Evolutionary conservation across 164 flowering plant genomes (phyloP), one percentile per base, ranked within the genome.

Genomic region (Paratinospora sagittata): DNA sequence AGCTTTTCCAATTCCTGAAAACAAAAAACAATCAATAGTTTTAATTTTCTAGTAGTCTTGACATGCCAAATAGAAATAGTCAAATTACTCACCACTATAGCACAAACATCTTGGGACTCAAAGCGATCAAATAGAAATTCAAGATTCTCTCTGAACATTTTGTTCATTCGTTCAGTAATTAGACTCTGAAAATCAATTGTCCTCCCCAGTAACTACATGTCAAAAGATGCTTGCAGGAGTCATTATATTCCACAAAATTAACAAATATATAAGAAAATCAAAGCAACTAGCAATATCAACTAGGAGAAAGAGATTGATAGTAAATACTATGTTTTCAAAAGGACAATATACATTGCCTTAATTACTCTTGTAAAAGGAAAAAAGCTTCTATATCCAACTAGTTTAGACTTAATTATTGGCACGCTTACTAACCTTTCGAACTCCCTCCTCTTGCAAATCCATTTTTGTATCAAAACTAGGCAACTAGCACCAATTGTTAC

Each of bases 61-160:
- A 68, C 16, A 24, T 9, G 1, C 63, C 27, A 68, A 55, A 63
- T 65, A 67, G 17, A 67, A 63, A 43, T 27, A 63, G 63, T 21
- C 17, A 24, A 66, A 57, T 30, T 49, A 77, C 86, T 83, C 79
- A 93, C 99, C 87, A 96, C 99, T 37, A 90, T 75, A 70, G 97
- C 92, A 83, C 99, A 96, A 63, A 96, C 64, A 80, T 96, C 99
- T 73, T 89, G 98, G 55, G 93, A 93, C 81, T 96, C 99, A 79
- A 96, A 96, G 21, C 97, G 90, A 68, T 96, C 99, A 84, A 96
- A 93, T 23, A 93, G 82, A 81, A 90, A 96, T 79, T 92, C 99
- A 70, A 96, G 85, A 70, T 96, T 96, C 65, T 93, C 97, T 77
- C 99, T 86, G 77, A 87, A 92, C 74, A 82, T 60, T 81, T 88